These are phyloP conservation scores for Rhodotorula sp. DNA, from an alignment of 1,284 basidiomycete genomes.

Conservation along the genomic window DNA sequence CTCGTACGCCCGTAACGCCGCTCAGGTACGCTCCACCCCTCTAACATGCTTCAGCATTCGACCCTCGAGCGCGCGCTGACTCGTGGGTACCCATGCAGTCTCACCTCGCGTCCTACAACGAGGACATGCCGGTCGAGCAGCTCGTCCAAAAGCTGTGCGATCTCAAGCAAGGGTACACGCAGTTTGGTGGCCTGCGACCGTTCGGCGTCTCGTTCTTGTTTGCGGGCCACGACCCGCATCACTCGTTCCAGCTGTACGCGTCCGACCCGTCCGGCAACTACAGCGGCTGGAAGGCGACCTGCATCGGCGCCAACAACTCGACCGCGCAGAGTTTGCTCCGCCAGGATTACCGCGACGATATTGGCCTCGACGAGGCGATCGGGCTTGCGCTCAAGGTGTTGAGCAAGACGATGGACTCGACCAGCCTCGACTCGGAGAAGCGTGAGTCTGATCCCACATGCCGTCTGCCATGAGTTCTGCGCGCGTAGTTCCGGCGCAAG, in stretches of 20 bases:
- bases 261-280: constrained; percentile 99
- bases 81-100: constrained; percentile 44
- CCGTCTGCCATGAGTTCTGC: no score
- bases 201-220: constrained; percentile 97
- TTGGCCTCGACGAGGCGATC: constrained; percentile 85
- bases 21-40: constrained; percentile 57
- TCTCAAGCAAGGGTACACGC: constrained; percentile 98
- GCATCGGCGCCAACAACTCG: constrained; percentile 94
- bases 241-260: constrained; percentile 96
- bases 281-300: constrained; percentile 98
- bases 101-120: constrained; percentile 86
- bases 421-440: constrained; percentile 91
- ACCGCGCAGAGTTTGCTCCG: constrained; percentile 90
- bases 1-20: constrained; percentile 87
- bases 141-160: constrained; percentile 92
- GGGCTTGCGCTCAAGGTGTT: constrained; percentile 87
- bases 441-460: constrained; percentile 54
- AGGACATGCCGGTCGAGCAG: constrained; percentile 96
- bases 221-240: constrained; percentile 93
- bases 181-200: constrained; percentile 94
- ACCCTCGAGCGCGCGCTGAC: background rate
- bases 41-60: no score
- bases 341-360: constrained; percentile 98
- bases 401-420: constrained; percentile 99
- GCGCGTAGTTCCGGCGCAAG: background rate